Conservation (phyloP, 2,329 filamentous ascomycete genomes). For the Trichoderma koningii region DNA sequence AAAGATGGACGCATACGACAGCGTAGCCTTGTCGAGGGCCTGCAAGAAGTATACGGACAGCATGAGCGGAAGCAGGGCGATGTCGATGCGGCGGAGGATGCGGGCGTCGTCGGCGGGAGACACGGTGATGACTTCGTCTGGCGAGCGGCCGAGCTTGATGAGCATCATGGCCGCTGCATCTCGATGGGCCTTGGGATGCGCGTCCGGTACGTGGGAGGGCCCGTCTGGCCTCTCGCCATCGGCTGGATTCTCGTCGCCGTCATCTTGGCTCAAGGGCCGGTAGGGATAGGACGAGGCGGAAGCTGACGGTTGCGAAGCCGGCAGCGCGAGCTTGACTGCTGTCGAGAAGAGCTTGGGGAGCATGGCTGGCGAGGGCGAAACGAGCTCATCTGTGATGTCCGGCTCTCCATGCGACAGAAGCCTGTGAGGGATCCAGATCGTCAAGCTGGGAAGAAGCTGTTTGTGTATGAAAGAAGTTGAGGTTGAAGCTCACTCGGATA, state of each 20-base stretch:
- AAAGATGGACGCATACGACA: constrained; percentile 64
- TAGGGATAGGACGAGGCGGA: constrained; percentile 34
- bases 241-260: constrained; percentile 28
- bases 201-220: not conserved
- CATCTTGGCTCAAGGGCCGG: constrained; percentile 34
- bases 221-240: constrained; percentile 19
- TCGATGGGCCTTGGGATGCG: constrained; percentile 33
- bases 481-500: not conserved
- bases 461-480: not conserved
- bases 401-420: not conserved
- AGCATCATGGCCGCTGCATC: constrained; percentile 52
- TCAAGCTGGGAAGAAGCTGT: not conserved
- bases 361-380: constrained; percentile 2
- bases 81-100: constrained; percentile 45
- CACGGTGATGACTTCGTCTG: constrained; percentile 39
- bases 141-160: constrained; percentile 42
- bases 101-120: constrained; percentile 41
- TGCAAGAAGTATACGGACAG: constrained; percentile 65
- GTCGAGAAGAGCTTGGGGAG: constrained; percentile 23
- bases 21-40: constrained; percentile 62
- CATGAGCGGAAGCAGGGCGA: constrained; percentile 49
- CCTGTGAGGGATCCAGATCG: not conserved
- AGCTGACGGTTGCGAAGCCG: constrained; percentile 11
- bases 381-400: not conserved
- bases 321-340: constrained; percentile 7